Evolutionary conservation across 768 basidiomycete species (phyloP), one percentile per base, ranked within the genome.

Genomic region (Crassisporium funariophilum): DNA sequence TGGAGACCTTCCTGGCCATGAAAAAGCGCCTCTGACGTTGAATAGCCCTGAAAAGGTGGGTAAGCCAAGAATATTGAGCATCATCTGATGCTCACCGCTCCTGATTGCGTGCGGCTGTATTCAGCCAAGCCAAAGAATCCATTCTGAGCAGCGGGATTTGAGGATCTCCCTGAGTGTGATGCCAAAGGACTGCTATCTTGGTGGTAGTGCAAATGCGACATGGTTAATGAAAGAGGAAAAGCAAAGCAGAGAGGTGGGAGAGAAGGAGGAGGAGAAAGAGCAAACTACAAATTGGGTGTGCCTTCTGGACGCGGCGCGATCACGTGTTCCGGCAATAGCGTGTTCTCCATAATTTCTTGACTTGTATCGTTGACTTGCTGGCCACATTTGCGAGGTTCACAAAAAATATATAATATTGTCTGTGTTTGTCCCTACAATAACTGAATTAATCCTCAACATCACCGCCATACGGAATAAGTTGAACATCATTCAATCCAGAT

Each of bases 401-500:
- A 33, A 9, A 33, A 33, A 36, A 36, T 16, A 36, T 16, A 36
- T n/a, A 7, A 36, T 8, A 36, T 36, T 36, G 35, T 36, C 35
- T 36, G 35, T 20, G 13, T 6, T 36, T 7, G 7, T 36, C 8
- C 15, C 7, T 7, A 36, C 8, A 36, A 20, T 36, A 36, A 36
- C 19, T 36, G 9, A 36, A 36, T 36, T 8, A 36, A 36, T 36
- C 19, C 6, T 36, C 19, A 7, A 36, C 15, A 16, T 36, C 19
- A 15, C 35, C 35, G 6, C 35, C 35, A 36, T 36, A 36, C 15
- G 35, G 35, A 36, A 36, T 36, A 36, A 36, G 8, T 16, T 36
- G 35, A 36, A 36, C 35, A 19, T 50, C 49, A 27, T 54, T 44
- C 23, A 54, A 21, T 67, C 81, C 49, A 54, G 60, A 16, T 57